phyloP scores from a whole-genome alignment of 23 red algal genomes.

The Rhodosorus marinus region DNA sequence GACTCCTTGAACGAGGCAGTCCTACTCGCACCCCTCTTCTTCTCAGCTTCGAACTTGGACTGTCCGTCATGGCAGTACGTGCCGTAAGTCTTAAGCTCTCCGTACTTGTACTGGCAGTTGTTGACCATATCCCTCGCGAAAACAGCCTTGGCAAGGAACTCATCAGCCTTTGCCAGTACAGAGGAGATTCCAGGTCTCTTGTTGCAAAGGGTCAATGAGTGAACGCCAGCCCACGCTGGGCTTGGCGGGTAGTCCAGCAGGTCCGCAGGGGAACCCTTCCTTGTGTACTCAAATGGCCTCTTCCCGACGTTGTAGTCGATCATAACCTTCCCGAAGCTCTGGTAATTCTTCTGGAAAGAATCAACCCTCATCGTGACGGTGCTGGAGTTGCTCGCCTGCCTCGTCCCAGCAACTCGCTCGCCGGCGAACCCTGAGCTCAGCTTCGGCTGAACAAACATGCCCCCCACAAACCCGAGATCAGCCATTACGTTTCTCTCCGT shows the following conservation, averaged over 20 bases:
- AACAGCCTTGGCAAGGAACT: conserved; percentile 64
- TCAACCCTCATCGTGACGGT: conserved; percentile 32
- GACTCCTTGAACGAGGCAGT: conserved; percentile 42
- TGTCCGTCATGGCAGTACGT: conserved; percentile 46
- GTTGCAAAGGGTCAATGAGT: conserved; percentile 37
- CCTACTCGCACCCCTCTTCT: conserved; percentile 41
- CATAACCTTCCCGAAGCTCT: conserved; percentile 25
- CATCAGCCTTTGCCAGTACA: conserved; percentile 41
- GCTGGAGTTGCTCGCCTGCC: too few species aligned
- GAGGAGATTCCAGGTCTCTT: conserved; percentile 6
- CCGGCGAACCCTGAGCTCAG: too few species aligned
- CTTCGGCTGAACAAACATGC: too few species aligned
- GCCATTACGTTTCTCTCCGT: too few species aligned
- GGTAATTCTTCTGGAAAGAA: conserved; percentile 46
- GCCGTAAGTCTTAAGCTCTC: conserved; percentile 39
- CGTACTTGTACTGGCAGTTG: conserved; percentile 44
- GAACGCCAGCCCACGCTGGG: conserved; percentile 29
- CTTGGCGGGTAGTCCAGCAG: conserved; percentile 28
- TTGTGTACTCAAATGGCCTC: conserved; percentile 43
- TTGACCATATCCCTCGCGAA: conserved; percentile 31
- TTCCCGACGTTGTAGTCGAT: conserved; percentile 48
- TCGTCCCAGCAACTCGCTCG: too few species aligned
- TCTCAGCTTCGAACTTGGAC: conserved; percentile 13
- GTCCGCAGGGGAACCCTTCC: conserved; percentile 14
- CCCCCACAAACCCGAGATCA: too few species aligned